Base-by-base conservation (phyloP, 2,329 filamentous ascomycete genomes). In the Xylaria sp. region DNA sequence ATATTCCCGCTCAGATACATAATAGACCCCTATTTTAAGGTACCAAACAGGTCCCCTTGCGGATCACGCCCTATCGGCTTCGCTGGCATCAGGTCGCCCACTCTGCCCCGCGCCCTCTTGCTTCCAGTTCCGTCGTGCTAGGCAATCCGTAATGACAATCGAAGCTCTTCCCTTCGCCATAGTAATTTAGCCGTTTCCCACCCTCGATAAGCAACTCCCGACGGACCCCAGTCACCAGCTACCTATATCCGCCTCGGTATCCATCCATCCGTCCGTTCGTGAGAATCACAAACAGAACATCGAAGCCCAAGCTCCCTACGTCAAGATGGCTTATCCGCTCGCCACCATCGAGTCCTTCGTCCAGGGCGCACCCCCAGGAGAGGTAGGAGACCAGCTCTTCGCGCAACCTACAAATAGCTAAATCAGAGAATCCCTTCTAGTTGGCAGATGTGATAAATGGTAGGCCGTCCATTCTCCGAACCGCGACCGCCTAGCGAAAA, bases 321-420 rank as follows among this genome's bases (percentile, higher is more conserved):
- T 11, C 3, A 52, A 55, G 46, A 74, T 76, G 68, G 70, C 78
- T 16, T 72, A 72, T 55, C 73, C 78, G 59, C 67, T 84, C 64
- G 80, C 84, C 62, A 85, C 86, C 58, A 80, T 91, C 66, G 89
- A 92, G 67, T 88, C 92, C 55, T 99, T 97, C 75, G 88, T 99
- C 66, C 88, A 96, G 79, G 91, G 91, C 72, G 92, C 94, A 70
- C 94, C 94, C 52, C 94, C 94, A 19, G 94, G 94, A 80, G 94
- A 99, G 89, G 93, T 96, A 84, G 52, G 66, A 56, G 69, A 78
- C 23, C 53, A 60, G 34, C 54, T 62, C 7, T 58, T 74, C 65
- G 65, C 63, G 64, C 58, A 58, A 23, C 23, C 23, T 23, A 23
- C 23, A 23, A 1, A 23, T 57, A 61, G 61, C 63, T 69, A 60